Evolutionary conservation across 108 stramenopile species (phyloP), one percentile per base, ranked within the genome.

Genomic region (Skeletonema tropicum): DNA sequence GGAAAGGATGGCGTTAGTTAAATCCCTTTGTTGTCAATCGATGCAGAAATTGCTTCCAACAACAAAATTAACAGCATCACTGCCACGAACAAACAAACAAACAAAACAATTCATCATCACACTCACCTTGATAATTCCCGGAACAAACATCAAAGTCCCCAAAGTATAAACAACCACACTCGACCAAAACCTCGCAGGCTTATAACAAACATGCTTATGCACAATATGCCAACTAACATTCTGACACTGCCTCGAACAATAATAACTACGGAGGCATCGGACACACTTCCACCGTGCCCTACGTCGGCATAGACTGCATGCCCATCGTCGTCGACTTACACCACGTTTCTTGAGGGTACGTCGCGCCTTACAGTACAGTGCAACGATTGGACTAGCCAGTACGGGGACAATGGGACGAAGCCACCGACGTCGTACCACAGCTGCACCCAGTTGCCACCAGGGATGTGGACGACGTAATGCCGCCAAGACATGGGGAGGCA

Each of bases 151-250:
- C 26, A 90, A 61, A 33, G 73, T 69, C 10, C 68, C 76, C 57
- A 78, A 35, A 12, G 83, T 83, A 64, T 93, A 93, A 6, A 93
- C 86, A 13, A 84, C 80, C 21, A 92, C 86, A 39, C 88, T 88
- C 86, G 82, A 86, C 82, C 87, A 87, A 72, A 89, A 91, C 59
- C 92, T 85, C 48, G 66, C 79, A 23, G 93, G 92, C 73, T 96
- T 96, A 85, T 96, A 96, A 83, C 95, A 96, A 26, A 96, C 87
- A 73, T 96, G 93, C 83, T 96, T 96, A 77, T 96, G 95, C 33
- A 94, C 89, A 78, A 96, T 92, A 69, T 96, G 95, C 95, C 95
- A 96, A 49, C 90, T 89, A 15, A 96, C 93, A 82, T 96, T 96
- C 74, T 96, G 94, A 74, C 95, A 96, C 57, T 96, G 92, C 25